phyloP scores from a whole-genome alignment of 164 flowering plant species.

The Tetracentron sinense region DNA sequence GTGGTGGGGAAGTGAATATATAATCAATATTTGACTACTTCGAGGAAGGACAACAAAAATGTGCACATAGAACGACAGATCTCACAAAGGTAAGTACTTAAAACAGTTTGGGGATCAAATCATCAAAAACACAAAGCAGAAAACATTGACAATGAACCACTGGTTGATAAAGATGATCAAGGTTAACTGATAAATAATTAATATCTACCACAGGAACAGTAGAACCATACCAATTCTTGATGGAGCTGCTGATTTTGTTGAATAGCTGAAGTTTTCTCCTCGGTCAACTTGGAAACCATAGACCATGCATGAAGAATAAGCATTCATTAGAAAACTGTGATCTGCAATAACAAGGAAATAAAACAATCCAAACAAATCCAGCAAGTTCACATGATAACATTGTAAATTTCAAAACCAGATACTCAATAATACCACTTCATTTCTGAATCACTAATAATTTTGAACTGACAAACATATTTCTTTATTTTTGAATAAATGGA shows the following conservation, averaged over 20 bases:
- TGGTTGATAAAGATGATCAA: neutral
- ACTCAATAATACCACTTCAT: neutral
- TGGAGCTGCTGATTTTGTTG: slow-evolving; percentile 63
- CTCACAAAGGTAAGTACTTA: too few relatives aligned
- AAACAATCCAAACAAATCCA: neutral
- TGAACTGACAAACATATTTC: neutral
- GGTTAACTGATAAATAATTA: neutral
- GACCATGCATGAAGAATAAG: slow-evolving; percentile 40
- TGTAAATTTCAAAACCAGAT: neutral
- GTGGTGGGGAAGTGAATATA: too few relatives aligned
- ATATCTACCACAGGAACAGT: neutral
- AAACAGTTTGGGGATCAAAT: neutral
- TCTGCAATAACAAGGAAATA: neutral
- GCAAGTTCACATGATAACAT: neutral
- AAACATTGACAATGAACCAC: too few relatives aligned
- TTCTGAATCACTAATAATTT: neutral
- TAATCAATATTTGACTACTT: too few relatives aligned
- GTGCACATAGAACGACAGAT: too few relatives aligned
- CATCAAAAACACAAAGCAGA: neutral
- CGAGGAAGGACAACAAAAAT: too few relatives aligned
- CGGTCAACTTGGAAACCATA: slow-evolving; percentile 57
- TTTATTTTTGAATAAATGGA: too few relatives aligned
- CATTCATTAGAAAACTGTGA: neutral
- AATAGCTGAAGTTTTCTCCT: slow-evolving; percentile 60
- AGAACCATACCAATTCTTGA: slow-evolving; percentile 62